Percentiles rank a stretch among this genome's conserved stretches.
phyloP scores from a whole-genome alignment of 164 flowering plant species.

The Piper longum region DNA sequence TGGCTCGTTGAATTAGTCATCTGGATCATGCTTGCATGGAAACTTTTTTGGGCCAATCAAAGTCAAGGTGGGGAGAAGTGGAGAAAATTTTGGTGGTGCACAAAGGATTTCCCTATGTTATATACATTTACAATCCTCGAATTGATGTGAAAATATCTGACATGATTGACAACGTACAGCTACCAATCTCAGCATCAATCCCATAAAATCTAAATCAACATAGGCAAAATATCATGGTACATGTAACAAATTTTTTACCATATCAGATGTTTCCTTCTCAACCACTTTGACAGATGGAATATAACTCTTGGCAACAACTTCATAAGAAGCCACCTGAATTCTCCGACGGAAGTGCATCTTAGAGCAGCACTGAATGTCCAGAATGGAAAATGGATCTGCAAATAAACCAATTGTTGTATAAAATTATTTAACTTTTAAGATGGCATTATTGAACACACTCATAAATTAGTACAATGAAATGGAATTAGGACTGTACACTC shows the following conservation, averaged over 20 bases:
- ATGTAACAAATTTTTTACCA: conserved; percentile 13
- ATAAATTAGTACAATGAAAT: too few species aligned
- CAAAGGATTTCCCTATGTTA: too few species aligned
- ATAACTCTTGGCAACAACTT: conserved; percentile 44
- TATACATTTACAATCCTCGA: too few species aligned
- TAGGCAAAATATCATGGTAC: neutral
- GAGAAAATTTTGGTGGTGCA: too few species aligned
- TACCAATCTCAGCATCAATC: neutral
- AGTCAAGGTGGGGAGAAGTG: too few species aligned
- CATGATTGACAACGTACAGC: neutral
- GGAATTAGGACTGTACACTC: too few species aligned
- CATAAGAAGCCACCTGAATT: conserved; percentile 40
- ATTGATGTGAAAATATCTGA: neutral
- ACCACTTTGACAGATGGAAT: conserved; percentile 16
- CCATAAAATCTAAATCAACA: too few species aligned
- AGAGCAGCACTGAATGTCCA: conserved; percentile 15
- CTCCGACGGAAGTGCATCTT: conserved; percentile 26
- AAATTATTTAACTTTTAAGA: neutral
- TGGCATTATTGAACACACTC: neutral
- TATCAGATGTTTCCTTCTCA: conserved; percentile 9
- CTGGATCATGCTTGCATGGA: too few species aligned
- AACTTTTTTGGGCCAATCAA: too few species aligned
- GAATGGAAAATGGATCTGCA: conserved; percentile 19
- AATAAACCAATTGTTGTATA: too few species aligned
- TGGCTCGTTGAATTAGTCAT: too few species aligned